Evolutionary conservation across 169 alveolate species (phyloP), one percentile per base, ranked within the genome.

Genomic region (Cryptosporidium felis): DNA sequence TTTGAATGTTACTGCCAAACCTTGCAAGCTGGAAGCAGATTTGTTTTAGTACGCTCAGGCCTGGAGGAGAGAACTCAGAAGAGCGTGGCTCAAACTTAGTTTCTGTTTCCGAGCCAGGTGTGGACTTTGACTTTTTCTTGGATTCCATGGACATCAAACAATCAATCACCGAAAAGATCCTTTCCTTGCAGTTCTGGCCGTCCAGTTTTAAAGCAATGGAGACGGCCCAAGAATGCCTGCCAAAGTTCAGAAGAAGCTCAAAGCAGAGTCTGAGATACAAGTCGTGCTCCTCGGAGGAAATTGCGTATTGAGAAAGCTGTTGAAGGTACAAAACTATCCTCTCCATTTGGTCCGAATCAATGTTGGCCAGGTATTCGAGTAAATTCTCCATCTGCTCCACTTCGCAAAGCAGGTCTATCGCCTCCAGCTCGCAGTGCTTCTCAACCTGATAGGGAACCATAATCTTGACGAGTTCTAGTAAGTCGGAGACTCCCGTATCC

Each of bases 381-480:
- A 94, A 89, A 41, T 82, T 90, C 42, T 94, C 91, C 21, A 93
- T 67, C 56, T 90, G 89, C 46, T 92, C 97, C 2, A 92, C 94
- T 63, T 94, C 97, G 8, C 92, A 82, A 23, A 94, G 82, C 80
- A 94, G 53, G 59, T 94, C 97, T 32, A 94, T 90, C 16, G 94
- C 97, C 65, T 92, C 95, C 53, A 89, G 85, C 80, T 92, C 96
- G 41, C 95, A 91, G 80, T 91, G 93, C 82, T 94, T 94, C 61
- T 91, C 90, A 66, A 94, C 91, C 61, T 92, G 93, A 88, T 89
- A 94, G 16, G 97, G 97, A 21, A 92, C 93, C 45, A 94, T 90
- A 30, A 82, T 80, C 51, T 88, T 89, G 44, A 92, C 97, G 16
- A 94, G 56, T 45, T 89, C 88, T 28, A 60, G 32, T 58, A 88